Evolutionary conservation across 768 basidiomycete species (phyloP).

Genomic region (Tulasnella sp.): DNA sequence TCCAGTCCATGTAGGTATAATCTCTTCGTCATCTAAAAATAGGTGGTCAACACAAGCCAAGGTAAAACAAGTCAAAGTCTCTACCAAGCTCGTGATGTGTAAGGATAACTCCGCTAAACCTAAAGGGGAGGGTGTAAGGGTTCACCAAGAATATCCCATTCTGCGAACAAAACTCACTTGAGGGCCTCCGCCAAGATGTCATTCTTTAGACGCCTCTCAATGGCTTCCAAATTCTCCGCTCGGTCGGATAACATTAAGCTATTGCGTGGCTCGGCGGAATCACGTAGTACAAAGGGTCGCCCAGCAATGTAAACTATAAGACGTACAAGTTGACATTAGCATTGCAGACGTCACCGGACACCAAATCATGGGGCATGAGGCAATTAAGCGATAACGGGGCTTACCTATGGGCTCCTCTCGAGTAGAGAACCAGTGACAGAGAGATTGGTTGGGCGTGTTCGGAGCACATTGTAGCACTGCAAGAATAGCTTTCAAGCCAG

Average conservation of each 20-base stretch:
- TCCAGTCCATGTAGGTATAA: constrained; percentile 87
- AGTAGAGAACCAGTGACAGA: constrained; percentile 92
- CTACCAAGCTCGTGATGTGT: constrained; percentile 87
- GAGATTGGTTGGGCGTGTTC: constrained; percentile 31
- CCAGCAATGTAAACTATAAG: constrained; percentile 74
- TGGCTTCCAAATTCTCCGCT: constrained; percentile 89
- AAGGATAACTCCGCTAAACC: constrained; percentile 79
- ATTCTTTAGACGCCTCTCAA: constrained; percentile 74
- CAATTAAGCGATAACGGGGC: constrained; percentile 21
- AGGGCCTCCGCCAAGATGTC: constrained; percentile 81
- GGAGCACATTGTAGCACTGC: constrained; percentile 70
- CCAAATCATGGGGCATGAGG: too few species aligned
- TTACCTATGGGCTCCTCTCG: constrained; percentile 88
- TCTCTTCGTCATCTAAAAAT: constrained; percentile 47
- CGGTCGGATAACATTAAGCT: constrained; percentile 76
- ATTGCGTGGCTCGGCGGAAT: constrained; percentile 68
- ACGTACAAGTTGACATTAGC: background rate
- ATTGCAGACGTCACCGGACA: too few species aligned
- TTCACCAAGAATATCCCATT: background rate
- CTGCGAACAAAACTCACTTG: constrained; percentile 32
- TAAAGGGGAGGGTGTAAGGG: constrained; percentile 22
- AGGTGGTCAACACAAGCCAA: background rate
- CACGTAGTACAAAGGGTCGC: constrained; percentile 83
- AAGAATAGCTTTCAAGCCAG: constrained; percentile 80
- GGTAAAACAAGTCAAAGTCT: constrained; percentile 16